Percentiles rank a stretch among this genome's conserved stretches.
Evolutionary conservation across 257 asterid species (phyloP).

Genomic region (Scutellaria galericulata): DNA sequence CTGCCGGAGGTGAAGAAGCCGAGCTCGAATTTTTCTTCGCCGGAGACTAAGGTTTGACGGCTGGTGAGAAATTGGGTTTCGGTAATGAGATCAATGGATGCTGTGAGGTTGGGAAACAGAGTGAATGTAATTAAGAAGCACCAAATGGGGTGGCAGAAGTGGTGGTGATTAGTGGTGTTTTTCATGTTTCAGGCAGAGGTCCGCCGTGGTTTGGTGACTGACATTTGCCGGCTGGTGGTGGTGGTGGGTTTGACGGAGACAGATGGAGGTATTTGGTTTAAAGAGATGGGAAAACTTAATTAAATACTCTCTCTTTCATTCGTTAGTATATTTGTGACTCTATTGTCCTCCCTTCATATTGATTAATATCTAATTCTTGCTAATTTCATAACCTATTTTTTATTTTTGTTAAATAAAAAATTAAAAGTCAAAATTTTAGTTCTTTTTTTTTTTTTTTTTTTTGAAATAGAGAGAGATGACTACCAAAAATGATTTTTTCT

Average conservation of each 20-base stretch:
- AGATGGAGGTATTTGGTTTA: not conserved
- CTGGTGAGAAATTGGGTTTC: slow-evolving; percentile 42
- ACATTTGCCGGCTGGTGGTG: slow-evolving; percentile 27
- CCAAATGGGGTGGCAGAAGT: slow-evolving; percentile 13
- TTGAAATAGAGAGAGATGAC: too few relatives aligned
- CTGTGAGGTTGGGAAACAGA: slow-evolving; percentile 33
- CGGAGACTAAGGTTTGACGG: slow-evolving; percentile 52
- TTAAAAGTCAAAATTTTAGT: too few relatives aligned
- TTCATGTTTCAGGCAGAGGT: slow-evolving; percentile 34
- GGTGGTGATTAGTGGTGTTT: slow-evolving; percentile 34
- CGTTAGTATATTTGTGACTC: not conserved
- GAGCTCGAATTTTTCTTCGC: slow-evolving; percentile 57
- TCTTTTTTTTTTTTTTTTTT: too few relatives aligned
- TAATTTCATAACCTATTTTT: too few relatives aligned
- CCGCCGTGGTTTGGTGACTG: slow-evolving; percentile 22
- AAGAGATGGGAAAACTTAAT: slow-evolving; percentile 6
- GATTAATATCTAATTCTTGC: slow-evolving; percentile 7
- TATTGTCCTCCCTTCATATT: slow-evolving; percentile 14
- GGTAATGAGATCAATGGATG: slow-evolving; percentile 49
- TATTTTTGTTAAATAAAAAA: too few relatives aligned
- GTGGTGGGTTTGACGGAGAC: not conserved
- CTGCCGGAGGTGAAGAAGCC: slow-evolving; percentile 62
- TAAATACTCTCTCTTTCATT: not conserved
- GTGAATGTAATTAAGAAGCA: slow-evolving; percentile 27
- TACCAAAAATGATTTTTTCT: too few relatives aligned